Conservation (phyloP, 139 green algal genomes). For the Nannochloris sp. region DNA sequence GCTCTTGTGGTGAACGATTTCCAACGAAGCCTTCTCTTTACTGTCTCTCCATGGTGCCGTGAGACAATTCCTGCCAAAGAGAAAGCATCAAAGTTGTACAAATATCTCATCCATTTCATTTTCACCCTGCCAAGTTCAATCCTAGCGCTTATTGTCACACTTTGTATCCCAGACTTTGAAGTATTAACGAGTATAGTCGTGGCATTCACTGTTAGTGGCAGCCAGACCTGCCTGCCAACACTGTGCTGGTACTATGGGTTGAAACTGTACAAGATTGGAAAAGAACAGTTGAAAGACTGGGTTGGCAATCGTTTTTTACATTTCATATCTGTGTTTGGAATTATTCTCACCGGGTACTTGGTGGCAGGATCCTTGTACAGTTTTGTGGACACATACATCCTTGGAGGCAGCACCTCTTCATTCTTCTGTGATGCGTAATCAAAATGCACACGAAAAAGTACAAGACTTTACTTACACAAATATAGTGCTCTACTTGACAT, state of each 20-base stretch:
- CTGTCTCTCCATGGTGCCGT: neutral
- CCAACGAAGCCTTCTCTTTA: neutral
- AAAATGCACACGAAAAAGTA: no score
- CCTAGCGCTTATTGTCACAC: neutral
- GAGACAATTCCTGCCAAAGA: neutral
- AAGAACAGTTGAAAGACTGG: neutral
- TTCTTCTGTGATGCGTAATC: neutral
- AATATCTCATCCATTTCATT: neutral
- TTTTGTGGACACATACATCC: neutral
- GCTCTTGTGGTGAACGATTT: neutral
- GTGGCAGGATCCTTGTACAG: neutral
- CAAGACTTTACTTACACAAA: no score
- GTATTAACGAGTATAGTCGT: neutral
- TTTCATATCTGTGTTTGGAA: neutral
- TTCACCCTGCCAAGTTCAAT: neutral
- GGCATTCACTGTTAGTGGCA: neutral
- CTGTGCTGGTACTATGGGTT: neutral
- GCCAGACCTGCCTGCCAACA: neutral
- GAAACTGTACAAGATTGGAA: neutral
- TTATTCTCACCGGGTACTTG: neutral
- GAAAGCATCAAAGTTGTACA: neutral
- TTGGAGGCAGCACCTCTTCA: neutral
- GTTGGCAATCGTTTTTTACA: neutral
- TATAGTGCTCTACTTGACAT: neutral
- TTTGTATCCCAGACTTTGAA: constrained; percentile 2